Conservation (phyloP, 306 rosid genomes). For the apple (Malus domestica) region ASM211411v1 NC_041789.1:27373001-27373500, state of each 20-base stretch:
- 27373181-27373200: slow-evolving; percentile 62
- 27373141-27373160: slow-evolving; percentile 55
- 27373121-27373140: slow-evolving; percentile 78
- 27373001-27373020: slow-evolving; percentile 86
- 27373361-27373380: slow-evolving; percentile 10
- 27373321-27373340: slow-evolving; percentile 98
- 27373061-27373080: slow-evolving; percentile 69
- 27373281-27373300: slow-evolving; percentile 98
- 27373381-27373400: slow-evolving; percentile 12
- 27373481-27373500: slow-evolving; percentile 20
- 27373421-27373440: slow-evolving; percentile 6
- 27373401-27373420: slow-evolving; percentile 20
- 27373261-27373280: slow-evolving; percentile 99
- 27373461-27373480: slow-evolving; percentile 17
- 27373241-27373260: slow-evolving; percentile 90
- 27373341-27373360: slow-evolving; percentile 19
- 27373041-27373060: slow-evolving; percentile 92
- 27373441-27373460: background rate
- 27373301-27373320: slow-evolving; percentile 82
- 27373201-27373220: slow-evolving; percentile 88
- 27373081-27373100: slow-evolving; percentile 56
- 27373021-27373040: slow-evolving; percentile 82
- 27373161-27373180: slow-evolving; percentile 82
- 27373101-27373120: slow-evolving; percentile 90
- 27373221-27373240: slow-evolving; percentile 87